phyloP scores from a whole-genome alignment of 2,329 filamentous ascomycete genomes.

The Hymenoscyphus scutula region DNA sequence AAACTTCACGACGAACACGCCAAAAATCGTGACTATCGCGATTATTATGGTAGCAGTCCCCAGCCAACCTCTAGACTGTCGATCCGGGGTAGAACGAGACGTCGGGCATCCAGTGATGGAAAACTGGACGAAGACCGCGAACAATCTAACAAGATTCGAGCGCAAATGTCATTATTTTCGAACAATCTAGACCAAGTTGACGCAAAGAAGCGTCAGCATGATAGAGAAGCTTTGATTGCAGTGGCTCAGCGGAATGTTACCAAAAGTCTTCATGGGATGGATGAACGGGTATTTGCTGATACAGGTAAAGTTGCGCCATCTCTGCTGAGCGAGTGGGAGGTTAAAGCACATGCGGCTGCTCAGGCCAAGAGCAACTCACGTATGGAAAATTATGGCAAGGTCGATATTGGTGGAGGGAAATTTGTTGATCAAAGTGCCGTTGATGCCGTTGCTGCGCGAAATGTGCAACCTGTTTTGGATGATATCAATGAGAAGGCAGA shows the following conservation, averaged over 20 bases:
- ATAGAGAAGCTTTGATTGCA: conserved; percentile 72
- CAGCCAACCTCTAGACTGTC: conserved; percentile 50
- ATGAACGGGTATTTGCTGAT: conserved; percentile 73
- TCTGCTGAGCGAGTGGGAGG: conserved; percentile 74
- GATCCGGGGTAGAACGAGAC: conserved; percentile 55
- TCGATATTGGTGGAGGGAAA: conserved; percentile 76
- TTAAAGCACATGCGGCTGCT: conserved; percentile 69
- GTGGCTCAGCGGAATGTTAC: conserved; percentile 85
- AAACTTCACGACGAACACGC: conserved; percentile 73
- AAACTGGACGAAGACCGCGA: conserved; percentile 50
- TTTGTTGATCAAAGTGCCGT: conserved; percentile 77
- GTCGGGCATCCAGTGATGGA: conserved; percentile 67
- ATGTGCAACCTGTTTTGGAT: conserved; percentile 79
- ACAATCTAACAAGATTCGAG: conserved; percentile 68
- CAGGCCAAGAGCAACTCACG: conserved; percentile 61
- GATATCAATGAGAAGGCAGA: conserved; percentile 81
- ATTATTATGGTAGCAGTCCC: conserved; percentile 68
- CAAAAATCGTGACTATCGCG: conserved; percentile 62
- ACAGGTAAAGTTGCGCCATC: conserved; percentile 71
- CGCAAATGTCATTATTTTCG: conserved; percentile 77
- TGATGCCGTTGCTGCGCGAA: conserved; percentile 72
- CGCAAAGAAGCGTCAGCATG: conserved; percentile 68
- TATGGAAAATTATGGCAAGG: conserved; percentile 55
- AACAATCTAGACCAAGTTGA: conserved; percentile 67
- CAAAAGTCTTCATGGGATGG: conserved; percentile 73